Evolutionary conservation across 805 yeast genomes (phyloP).

Genomic region (Metschnikowia reukaufii): DNA sequence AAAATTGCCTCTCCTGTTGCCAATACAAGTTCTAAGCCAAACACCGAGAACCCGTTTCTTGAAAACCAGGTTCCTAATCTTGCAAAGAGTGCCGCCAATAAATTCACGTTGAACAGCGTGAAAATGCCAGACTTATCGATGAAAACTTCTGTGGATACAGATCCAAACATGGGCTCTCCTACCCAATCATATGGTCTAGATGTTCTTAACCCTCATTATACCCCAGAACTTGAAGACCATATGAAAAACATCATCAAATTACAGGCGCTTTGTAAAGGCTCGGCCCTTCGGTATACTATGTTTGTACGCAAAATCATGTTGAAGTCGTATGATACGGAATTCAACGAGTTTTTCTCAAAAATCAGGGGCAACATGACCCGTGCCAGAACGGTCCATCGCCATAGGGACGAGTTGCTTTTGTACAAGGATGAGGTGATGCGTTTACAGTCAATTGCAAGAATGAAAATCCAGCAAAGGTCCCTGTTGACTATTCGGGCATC

Average conservation of each 20-base stretch:
- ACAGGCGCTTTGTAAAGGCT: conserved; percentile 73
- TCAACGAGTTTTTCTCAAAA: conserved; percentile 49
- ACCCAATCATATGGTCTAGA: background rate
- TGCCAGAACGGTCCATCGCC: conserved; percentile 31
- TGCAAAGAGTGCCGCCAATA: background rate
- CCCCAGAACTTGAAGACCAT: conserved; percentile 7
- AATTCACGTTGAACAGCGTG: conserved; percentile 6
- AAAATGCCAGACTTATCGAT: conserved; percentile 10
- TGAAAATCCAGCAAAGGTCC: conserved; percentile 19
- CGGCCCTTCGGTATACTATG: conserved; percentile 59
- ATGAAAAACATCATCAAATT: conserved; percentile 43
- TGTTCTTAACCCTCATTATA: background rate
- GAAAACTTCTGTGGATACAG: background rate
- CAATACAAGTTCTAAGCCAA: background rate
- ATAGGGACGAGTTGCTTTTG: conserved; percentile 33
- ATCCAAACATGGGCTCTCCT: background rate
- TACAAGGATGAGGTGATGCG: conserved; percentile 33
- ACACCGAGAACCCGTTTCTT: conserved; percentile 11
- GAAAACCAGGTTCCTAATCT: background rate
- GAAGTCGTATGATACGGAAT: conserved; percentile 52
- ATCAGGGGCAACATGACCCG: conserved; percentile 50
- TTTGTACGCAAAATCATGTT: conserved; percentile 64
- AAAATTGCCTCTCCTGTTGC: background rate
- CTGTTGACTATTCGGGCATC: background rate
- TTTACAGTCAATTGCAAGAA: conserved; percentile 42